Evolutionary conservation across 2,329 filamentous ascomycete species (phyloP).

Genomic region (Aspergillus texensis): DNA sequence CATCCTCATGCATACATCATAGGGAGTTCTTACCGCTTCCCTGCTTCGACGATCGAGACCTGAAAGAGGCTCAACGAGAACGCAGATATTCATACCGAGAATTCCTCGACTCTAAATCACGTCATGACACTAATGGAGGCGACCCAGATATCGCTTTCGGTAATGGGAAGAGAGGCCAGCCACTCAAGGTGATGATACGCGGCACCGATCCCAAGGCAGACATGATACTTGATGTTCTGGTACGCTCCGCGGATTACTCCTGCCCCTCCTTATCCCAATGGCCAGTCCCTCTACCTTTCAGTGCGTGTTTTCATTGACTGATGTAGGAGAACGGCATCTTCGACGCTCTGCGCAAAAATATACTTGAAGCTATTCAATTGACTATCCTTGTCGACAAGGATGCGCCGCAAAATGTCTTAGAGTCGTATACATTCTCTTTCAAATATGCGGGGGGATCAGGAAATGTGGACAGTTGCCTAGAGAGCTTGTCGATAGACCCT

Average conservation of each 20-base stretch:
- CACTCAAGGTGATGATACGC: conserved; percentile 44
- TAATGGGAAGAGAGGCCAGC: conserved; percentile 31
- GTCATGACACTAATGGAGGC: conserved; percentile 4
- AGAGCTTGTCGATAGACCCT: conserved; percentile 31
- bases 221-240: conserved; percentile 51
- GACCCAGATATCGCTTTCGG: conserved; percentile 20
- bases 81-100: conserved; percentile 31
- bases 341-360: conserved; percentile 46
- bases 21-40: conserved; percentile 39
- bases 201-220: conserved; percentile 46
- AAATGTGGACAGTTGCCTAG: conserved; percentile 33
- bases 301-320: conserved; percentile 24
- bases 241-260: conserved; percentile 27
- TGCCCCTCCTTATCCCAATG: not conserved
- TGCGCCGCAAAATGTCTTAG: conserved; percentile 44
- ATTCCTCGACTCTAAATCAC: conserved; percentile 28
- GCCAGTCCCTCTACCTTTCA: not conserved
- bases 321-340: conserved; percentile 54
- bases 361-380: conserved; percentile 50
- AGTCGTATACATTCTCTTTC: conserved; percentile 55
- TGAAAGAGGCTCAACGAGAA: conserved; percentile 29
- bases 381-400: conserved; percentile 47
- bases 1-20: conserved; percentile 18
- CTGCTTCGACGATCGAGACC: conserved; percentile 38
- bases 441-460: conserved; percentile 40